Evolutionary conservation across 169 alveolate genomes (phyloP), one percentile per base, ranked within the genome.

Genomic region (Plasmodium coatneyi): DNA sequence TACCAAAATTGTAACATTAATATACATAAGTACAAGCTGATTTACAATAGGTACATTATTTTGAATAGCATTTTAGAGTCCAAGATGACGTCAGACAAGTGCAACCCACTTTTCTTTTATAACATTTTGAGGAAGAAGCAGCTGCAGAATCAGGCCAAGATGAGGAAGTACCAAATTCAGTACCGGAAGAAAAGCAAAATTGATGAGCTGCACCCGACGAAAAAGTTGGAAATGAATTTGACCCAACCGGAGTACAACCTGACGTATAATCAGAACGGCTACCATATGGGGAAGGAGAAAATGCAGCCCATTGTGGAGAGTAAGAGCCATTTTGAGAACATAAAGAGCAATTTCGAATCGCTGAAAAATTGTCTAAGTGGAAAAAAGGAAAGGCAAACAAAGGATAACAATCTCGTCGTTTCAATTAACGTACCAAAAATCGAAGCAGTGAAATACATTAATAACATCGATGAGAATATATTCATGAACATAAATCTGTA

Each of bases 1-100:
- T 91, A 91, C 78, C 84, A 91, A 71, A 91, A 91, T 71, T 91
- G 95, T 70, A 91, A 81, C 66, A 91, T 91, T 46, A 91, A 91
- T 41, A 72, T 91, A 36, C 95, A 91, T 71, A 91, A 91, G 32
- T 54, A 91, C 76, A 91, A 91, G 60, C 36, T 82, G 16, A 91
- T 91, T 12, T 91, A 91, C 49, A 91, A 91, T 41, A 66, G 95
- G 56, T 91, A 70, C 43, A 81, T 81, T 80, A 91, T 91, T 22
- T 46, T 91, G 14, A 91, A 91, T 32, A 81, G 92, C 34, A 82
- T 91, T 9, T 39, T 91, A 16, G 95, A 91, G 28, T 71, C 92
- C 5, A 91, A 80, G 60, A n/a, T 70, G 25, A 43, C 60, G 36
- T 43, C 71, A 3, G 84, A 49, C 6, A 80, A 91, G 52, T 80